phyloP scores from a whole-genome alignment of 2,329 filamentous ascomycete genomes.

The Botrytis deweyae region DNA sequence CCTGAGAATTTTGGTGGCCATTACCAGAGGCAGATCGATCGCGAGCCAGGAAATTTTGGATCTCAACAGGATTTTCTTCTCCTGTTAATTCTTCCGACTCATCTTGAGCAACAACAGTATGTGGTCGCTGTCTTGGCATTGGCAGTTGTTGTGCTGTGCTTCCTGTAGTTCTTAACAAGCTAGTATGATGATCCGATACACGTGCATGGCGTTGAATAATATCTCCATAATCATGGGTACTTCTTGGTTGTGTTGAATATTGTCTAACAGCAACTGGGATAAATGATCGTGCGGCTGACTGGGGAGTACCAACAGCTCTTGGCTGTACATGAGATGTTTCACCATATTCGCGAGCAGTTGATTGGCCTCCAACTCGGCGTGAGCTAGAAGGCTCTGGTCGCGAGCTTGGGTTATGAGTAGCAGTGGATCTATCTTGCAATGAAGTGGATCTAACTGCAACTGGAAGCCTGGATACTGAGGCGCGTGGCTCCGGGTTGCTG shows the following conservation, averaged over 20 bases:
- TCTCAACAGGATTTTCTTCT: neutral
- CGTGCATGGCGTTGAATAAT: neutral
- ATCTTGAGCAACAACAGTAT: neutral
- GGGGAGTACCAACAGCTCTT: neutral
- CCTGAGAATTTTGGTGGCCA: neutral
- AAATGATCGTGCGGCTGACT: neutral
- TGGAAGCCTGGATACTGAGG: neutral
- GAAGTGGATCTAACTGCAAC: neutral
- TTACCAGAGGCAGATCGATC: neutral
- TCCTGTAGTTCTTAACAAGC: neutral
- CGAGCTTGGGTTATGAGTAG: fast-evolving
- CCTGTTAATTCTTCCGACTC: neutral
- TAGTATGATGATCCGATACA: neutral
- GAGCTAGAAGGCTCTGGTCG: neutral
- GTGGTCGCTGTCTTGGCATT: neutral
- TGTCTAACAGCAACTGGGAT: neutral
- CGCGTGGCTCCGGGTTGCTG: neutral
- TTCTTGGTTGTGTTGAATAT: neutral
- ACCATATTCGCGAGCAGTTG: neutral
- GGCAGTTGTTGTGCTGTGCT: neutral
- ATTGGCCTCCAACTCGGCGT: neutral
- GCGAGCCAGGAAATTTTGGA: neutral
- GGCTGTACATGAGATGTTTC: fast-evolving
- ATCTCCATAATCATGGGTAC: neutral
- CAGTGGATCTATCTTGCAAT: neutral